These are phyloP conservation scores for Heimioporus sp. DNA, from an alignment of 768 basidiomycete species.

Conservation along the genomic window DNA sequence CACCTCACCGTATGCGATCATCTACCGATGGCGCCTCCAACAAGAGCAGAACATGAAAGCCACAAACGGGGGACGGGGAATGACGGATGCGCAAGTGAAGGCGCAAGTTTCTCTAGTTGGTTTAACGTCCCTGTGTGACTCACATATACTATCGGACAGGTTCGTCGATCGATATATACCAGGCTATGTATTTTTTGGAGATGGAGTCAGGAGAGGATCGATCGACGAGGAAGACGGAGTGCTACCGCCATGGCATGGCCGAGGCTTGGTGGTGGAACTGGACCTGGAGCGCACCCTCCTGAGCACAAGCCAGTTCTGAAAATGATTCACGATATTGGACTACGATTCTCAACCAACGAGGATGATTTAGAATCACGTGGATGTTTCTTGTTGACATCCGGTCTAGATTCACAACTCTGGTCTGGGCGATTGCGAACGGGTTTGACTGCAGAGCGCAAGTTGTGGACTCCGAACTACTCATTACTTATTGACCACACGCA, in stretches of 20 bases:
- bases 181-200: constrained; percentile 84
- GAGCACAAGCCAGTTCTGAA: constrained; percentile 40
- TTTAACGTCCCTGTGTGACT: background rate
- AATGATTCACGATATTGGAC: too few relatives aligned
- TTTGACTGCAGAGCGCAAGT: too few relatives aligned
- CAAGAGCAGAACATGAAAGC: constrained; percentile 92
- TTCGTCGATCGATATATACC: constrained; percentile 95
- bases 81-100: constrained; percentile 80
- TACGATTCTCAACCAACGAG: too few relatives aligned
- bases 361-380: too few relatives aligned
- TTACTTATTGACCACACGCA: too few relatives aligned
- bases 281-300: constrained; percentile 52
- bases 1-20: constrained; percentile 41
- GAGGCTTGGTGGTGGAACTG: constrained; percentile 52
- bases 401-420: too few relatives aligned
- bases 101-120: constrained; percentile 30
- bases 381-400: too few relatives aligned
- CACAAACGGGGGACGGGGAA: constrained; percentile 79
- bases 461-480: too few relatives aligned
- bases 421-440: too few relatives aligned
- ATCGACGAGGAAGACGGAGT: constrained; percentile 18
- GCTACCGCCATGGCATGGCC: constrained; percentile 43
- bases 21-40: constrained; percentile 87
- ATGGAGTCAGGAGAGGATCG: constrained; percentile 44
- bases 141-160: constrained; percentile 33